A percentile compares a stretch with the other conserved stretches of the same genome.
These are phyloP conservation scores for Botrytis pseudocinerea DNA, from an alignment of 2,329 filamentous ascomycete species.

Conservation along the genomic window DNA sequence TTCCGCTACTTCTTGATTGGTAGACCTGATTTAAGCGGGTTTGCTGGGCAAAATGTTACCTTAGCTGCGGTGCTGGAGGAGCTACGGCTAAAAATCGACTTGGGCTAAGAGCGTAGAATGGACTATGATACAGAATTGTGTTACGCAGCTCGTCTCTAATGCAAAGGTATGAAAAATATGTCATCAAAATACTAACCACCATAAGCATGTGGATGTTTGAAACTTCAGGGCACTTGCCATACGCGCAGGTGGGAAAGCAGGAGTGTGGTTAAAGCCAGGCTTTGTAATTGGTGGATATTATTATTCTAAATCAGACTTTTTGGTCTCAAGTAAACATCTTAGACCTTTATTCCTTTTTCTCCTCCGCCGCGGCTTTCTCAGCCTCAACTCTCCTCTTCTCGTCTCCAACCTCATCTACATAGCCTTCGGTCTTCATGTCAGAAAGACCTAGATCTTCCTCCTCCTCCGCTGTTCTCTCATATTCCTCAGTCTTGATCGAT, in stretches of 20 bases:
- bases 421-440: constrained; percentile 92
- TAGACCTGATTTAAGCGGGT: neutral
- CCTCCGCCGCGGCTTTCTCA: constrained; percentile 21
- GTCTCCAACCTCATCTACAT: constrained; percentile 46
- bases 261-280: too few relatives aligned
- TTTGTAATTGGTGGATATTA: constrained; percentile 7
- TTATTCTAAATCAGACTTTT: neutral
- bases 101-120: neutral
- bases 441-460: constrained; percentile 87
- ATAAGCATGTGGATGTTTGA: neutral
- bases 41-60: neutral
- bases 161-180: neutral
- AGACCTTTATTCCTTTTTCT: neutral
- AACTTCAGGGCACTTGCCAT: constrained; percentile 5
- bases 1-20: constrained; percentile 2
- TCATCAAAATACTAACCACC: neutral
- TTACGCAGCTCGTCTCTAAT: neutral
- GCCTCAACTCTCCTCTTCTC: constrained; percentile 32
- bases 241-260: neutral
- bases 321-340: neutral
- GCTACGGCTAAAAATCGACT: neutral
- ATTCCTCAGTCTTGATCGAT: constrained; percentile 78
- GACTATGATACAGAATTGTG: neutral
- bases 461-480: constrained; percentile 85
- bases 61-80: neutral